These are phyloP conservation scores for Babesia ovata DNA, from an alignment of 169 alveolate species.

Conservation along the genomic window DNA sequence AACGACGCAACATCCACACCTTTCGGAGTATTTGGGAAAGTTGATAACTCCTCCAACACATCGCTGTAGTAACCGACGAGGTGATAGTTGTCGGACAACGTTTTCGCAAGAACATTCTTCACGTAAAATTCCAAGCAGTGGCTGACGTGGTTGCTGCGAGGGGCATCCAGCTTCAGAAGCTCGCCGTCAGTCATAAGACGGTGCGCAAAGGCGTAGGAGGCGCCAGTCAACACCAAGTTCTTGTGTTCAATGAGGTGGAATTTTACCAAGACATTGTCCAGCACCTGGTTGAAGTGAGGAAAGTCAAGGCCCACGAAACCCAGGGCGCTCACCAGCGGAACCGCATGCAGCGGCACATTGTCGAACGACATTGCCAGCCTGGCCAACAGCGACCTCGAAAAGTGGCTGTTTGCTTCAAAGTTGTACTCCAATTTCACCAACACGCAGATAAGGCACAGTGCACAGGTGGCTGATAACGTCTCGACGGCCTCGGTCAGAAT, in stretches of 20 bases:
- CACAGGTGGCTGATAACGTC: constrained; percentile 23
- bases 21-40: not conserved
- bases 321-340: constrained; percentile 16
- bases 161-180: constrained; percentile 1
- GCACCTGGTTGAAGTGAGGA: constrained; percentile 34
- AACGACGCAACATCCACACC: not conserved
- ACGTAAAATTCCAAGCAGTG: constrained; percentile 41
- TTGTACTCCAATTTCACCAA: constrained; percentile 35
- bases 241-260: constrained; percentile 34
- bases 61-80: not conserved
- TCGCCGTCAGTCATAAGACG: constrained; percentile 23
- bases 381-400: constrained; percentile 19
- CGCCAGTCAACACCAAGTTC: constrained; percentile 30
- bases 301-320: constrained; percentile 30
- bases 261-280: constrained; percentile 36
- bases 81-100: not conserved
- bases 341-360: constrained; percentile 6
- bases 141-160: constrained; percentile 35
- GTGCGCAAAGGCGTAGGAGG: constrained; percentile 43
- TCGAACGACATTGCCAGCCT: constrained; percentile 31
- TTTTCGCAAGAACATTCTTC: not conserved
- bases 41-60: too few species aligned
- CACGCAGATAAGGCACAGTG: constrained; percentile 27
- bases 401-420: constrained; percentile 20
- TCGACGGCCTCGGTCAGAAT: constrained; percentile 40